Evolutionary conservation across 345 rosid species (phyloP).

Genomic region (Pseudoturritis turrita): DNA sequence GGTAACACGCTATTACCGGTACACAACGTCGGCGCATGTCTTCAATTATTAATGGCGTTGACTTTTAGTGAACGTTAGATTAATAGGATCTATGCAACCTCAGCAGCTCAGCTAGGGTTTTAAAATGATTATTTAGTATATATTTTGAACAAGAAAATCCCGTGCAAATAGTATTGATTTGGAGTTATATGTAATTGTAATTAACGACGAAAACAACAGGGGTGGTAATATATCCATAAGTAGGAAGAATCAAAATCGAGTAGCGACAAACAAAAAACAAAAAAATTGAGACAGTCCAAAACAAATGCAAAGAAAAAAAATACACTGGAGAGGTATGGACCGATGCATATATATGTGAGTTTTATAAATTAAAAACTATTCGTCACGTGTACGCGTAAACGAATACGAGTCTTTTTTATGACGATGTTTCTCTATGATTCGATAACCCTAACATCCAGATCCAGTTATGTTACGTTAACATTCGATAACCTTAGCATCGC

Average conservation of each 20-base stretch:
- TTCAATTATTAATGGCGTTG: not conserved
- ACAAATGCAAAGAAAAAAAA: not conserved
- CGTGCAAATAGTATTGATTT: not conserved
- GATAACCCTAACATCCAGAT: too few species aligned
- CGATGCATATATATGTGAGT: not conserved
- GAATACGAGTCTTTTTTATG: not conserved
- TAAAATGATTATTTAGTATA: not conserved
- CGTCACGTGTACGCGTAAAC: conserved; percentile 6
- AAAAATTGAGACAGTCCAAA: not conserved
- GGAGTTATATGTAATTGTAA: not conserved
- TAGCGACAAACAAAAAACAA: too few species aligned
- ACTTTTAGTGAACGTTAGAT: not conserved
- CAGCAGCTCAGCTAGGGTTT: not conserved
- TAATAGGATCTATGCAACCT: not conserved
- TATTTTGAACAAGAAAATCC: not conserved
- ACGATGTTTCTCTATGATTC: too few species aligned
- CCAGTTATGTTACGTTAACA: not conserved
- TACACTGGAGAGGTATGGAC: not conserved
- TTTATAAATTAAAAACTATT: not conserved
- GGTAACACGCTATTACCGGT: not conserved
- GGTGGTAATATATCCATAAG: not conserved
- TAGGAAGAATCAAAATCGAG: not conserved
- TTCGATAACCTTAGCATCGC: not conserved
- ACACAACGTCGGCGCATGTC: conserved; percentile 8
- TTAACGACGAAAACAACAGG: not conserved